A percentile compares a stretch with the other conserved stretches of the same genome.
Evolutionary conservation across 140 eudicot genomes (phyloP).

Genomic region (Anethum foeniculum): DNA sequence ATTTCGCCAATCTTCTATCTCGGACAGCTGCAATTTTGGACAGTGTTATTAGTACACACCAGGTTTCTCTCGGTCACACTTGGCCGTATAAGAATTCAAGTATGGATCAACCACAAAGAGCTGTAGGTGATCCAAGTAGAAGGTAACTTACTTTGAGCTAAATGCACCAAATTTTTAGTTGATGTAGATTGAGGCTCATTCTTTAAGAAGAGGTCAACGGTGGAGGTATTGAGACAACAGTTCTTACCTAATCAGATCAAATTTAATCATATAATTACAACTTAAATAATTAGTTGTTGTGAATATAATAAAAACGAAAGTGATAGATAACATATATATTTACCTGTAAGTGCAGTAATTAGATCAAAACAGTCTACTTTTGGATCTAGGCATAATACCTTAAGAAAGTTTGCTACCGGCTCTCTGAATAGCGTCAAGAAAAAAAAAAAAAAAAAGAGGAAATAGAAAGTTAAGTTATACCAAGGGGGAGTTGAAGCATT

Average conservation of each 20-base stretch:
- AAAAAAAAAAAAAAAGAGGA: background rate
- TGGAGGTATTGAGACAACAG: constrained; percentile 73
- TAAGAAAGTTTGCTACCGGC: constrained; percentile 45
- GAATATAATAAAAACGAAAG: no score
- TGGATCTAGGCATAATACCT: constrained; percentile 47
- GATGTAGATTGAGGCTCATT: constrained; percentile 84
- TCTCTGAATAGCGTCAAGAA: constrained; percentile 24
- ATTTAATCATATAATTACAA: background rate
- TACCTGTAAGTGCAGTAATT: constrained; percentile 67
- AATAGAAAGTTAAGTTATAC: background rate
- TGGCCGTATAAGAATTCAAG: background rate
- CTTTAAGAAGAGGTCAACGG: constrained; percentile 43
- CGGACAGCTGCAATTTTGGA: constrained; percentile 38
- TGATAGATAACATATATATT: background rate
- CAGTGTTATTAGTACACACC: background rate
- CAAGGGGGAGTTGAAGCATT: background rate
- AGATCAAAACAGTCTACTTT: constrained; percentile 61
- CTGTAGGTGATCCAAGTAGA: background rate
- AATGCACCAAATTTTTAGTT: constrained; percentile 70
- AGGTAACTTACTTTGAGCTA: constrained; percentile 61
- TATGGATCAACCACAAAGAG: background rate
- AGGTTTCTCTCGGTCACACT: background rate
- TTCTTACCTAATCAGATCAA: constrained; percentile 45
- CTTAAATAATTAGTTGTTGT: background rate
- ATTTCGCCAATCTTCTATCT: constrained; percentile 52